A percentile compares a stretch with the other conserved stretches of the same genome.
Evolutionary conservation across 805 yeast species (phyloP).

Genomic region (Cyberlindnera petersonii): DNA sequence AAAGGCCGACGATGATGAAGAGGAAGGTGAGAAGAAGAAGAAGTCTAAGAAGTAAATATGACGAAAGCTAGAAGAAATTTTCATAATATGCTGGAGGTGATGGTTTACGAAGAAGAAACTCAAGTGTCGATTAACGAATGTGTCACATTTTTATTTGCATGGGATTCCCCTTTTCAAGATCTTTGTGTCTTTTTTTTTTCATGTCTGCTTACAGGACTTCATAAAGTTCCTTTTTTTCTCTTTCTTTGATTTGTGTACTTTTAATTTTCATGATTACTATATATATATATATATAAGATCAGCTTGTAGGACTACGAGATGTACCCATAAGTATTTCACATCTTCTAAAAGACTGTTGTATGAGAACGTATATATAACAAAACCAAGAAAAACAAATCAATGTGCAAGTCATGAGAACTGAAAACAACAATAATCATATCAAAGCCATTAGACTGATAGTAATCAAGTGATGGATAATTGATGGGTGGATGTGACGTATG

Average conservation of each 20-base stretch:
- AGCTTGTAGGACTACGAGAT: too few relatives aligned
- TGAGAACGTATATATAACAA: too few relatives aligned
- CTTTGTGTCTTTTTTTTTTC: slow-evolving; percentile 4
- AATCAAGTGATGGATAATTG: too few relatives aligned
- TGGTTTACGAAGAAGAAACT: background rate
- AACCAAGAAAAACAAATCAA: background rate
- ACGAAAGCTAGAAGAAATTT: too few relatives aligned
- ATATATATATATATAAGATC: too few relatives aligned
- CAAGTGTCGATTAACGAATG: background rate
- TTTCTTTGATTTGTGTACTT: slow-evolving; percentile 12
- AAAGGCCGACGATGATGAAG: slow-evolving; percentile 54
- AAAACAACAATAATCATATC: slow-evolving; percentile 2
- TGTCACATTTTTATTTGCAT: slow-evolving; percentile 15
- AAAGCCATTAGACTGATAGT: too few relatives aligned
- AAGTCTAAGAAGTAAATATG: slow-evolving; percentile 26
- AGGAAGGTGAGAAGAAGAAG: slow-evolving; percentile 48
- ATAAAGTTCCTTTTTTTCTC: background rate
- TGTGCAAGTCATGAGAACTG: slow-evolving; percentile 1
- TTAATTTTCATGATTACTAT: slow-evolving; percentile 17
- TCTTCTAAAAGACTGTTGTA: too few relatives aligned
- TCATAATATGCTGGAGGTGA: slow-evolving; percentile 5
- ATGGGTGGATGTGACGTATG: background rate
- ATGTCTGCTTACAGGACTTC: slow-evolving; percentile 9
- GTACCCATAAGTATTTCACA: too few relatives aligned
- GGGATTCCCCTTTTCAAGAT: slow-evolving; percentile 12